Evolutionary conservation across 2,329 filamentous ascomycete genomes (phyloP).

Genomic region (Calonectria pteridis): DNA sequence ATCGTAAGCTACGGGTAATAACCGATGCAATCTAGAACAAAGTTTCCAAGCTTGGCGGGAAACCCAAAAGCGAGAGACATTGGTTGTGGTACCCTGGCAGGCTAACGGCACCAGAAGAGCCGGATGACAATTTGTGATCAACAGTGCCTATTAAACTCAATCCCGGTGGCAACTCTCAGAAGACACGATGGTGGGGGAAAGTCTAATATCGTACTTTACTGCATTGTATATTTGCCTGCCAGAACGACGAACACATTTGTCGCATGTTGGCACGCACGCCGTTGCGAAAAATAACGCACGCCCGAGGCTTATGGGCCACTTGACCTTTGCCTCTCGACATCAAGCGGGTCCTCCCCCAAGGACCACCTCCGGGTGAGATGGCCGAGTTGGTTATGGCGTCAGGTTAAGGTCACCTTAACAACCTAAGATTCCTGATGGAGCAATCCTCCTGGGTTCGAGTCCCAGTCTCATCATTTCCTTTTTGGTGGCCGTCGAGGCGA

Average conservation of each 20-base stretch:
- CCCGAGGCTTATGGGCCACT: slow-evolving; percentile 15
- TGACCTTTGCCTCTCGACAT: slow-evolving; percentile 1
- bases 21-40: neutral
- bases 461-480: slow-evolving; percentile 35
- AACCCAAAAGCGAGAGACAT: neutral
- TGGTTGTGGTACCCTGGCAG: neutral
- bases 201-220: neutral
- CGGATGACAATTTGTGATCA: neutral
- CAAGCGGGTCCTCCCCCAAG: slow-evolving; percentile 28
- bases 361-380: slow-evolving; percentile 30
- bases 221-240: neutral
- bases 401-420: no score
- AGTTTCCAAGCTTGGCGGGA: neutral
- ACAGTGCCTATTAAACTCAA: slow-evolving; percentile 9
- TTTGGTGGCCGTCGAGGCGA: slow-evolving; percentile 7
- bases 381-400: slow-evolving; percentile 41
- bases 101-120: neutral
- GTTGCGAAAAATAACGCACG: neutral
- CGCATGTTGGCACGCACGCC: neutral
- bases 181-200: neutral
- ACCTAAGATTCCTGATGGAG: slow-evolving; percentile 40
- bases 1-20: neutral
- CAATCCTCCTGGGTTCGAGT: slow-evolving; percentile 40
- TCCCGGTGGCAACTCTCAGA: neutral
- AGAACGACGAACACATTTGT: no score